These are phyloP conservation scores for Fusarium pseudonygamai DNA, from an alignment of 2,329 filamentous ascomycete species.

Conservation along the genomic window DNA sequence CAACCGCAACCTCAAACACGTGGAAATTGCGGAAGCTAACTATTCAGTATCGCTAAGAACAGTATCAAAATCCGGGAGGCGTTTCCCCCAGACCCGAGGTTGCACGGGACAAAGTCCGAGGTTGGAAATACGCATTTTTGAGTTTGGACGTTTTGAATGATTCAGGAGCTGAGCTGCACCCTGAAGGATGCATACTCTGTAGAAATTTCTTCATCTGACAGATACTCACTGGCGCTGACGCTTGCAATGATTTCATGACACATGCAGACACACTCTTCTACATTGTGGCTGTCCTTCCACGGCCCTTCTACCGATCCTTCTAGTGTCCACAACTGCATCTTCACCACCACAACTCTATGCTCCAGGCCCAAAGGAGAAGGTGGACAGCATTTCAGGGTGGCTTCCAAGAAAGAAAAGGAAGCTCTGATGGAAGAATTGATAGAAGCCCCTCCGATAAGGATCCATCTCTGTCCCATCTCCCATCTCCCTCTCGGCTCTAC, in stretches of 20 bases:
- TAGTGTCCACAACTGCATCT: constrained; percentile 15
- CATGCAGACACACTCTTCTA: constrained; percentile 11
- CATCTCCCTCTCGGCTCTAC: constrained; percentile 12
- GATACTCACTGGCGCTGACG: neutral
- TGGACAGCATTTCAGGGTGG: constrained; percentile 20
- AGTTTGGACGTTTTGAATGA: neutral
- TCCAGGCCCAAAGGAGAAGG: constrained; percentile 31
- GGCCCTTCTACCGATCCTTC: constrained; percentile 27
- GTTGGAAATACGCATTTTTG: constrained; percentile 1
- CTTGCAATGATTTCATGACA: constrained; percentile 16
- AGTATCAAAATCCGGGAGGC: neutral
- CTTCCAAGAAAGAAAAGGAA: constrained; percentile 25
- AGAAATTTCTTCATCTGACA: neutral
- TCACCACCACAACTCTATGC: neutral
- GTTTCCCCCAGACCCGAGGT: constrained; percentile 14
- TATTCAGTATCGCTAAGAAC: neutral
- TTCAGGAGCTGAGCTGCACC: constrained; percentile 2
- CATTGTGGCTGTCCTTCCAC: constrained; percentile 17
- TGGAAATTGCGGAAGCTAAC: constrained; percentile 32
- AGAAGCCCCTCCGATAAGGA: constrained; percentile 22
- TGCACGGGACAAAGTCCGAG: constrained; percentile 10
- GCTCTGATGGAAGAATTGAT: constrained; percentile 22
- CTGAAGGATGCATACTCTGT: neutral
- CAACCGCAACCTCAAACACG: constrained; percentile 27
- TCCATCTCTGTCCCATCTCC: constrained; percentile 1